phyloP scores from a whole-genome alignment of 176 grass and related monocot genomes.

The Cenchrus purpureus region DNA sequence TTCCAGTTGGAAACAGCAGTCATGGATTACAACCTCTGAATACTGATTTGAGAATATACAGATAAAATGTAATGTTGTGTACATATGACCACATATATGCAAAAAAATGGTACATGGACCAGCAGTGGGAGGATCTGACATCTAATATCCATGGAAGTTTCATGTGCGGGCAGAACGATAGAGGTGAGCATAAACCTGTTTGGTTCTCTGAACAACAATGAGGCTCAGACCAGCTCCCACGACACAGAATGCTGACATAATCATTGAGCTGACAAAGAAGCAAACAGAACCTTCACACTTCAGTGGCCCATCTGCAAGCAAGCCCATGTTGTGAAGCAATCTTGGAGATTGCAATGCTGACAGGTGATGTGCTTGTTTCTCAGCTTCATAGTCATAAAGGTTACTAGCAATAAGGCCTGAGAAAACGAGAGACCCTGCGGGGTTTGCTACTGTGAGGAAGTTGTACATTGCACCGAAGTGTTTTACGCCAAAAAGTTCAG shows the following conservation, averaged over 20 bases:
- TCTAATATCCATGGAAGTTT: conserved; percentile 34
- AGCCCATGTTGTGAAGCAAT: conserved; percentile 28
- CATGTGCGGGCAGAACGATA: conserved; percentile 57
- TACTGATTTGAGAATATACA: conserved; percentile 35
- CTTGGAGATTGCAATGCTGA: conserved; percentile 7
- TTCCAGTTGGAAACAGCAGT: conserved; percentile 15
- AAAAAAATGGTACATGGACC: conserved; percentile 35
- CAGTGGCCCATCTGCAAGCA: conserved; percentile 49
- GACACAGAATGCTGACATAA: conserved; percentile 77
- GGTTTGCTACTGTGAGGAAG: conserved; percentile 86
- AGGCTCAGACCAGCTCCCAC: conserved; percentile 66
- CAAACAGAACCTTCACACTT: conserved; percentile 77
- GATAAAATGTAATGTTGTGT: conserved; percentile 23
- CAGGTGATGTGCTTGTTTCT: conserved; percentile 62
- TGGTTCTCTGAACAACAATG: conserved; percentile 73
- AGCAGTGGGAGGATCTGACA: neutral
- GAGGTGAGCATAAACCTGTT: conserved; percentile 56
- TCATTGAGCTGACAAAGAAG: conserved; percentile 81
- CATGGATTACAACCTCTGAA: conserved; percentile 31
- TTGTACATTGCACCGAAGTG: conserved; percentile 91
- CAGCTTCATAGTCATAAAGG: conserved; percentile 73
- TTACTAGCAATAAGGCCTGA: conserved; percentile 78
- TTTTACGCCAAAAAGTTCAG: conserved; percentile 81
- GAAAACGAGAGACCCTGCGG: conserved; percentile 70
- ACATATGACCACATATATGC: conserved; percentile 24